phyloP scores from a whole-genome alignment of 257 asterid species.

The Craterostigma plantagineum region DNA sequence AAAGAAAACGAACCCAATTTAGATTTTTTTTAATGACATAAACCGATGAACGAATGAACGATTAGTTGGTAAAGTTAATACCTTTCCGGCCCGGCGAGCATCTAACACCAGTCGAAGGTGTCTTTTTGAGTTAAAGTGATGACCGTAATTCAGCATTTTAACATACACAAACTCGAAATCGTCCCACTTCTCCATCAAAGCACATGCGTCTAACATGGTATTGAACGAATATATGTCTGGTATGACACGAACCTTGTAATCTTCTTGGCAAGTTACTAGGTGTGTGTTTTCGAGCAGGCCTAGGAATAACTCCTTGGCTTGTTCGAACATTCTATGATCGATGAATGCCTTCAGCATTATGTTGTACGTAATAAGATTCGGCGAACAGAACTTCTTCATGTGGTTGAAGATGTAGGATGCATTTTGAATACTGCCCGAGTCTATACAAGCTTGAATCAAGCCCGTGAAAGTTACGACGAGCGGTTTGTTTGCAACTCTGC shows the following conservation, averaged over 20 bases:
- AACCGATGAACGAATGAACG: too few species aligned
- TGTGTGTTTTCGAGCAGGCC: slow-evolving; percentile 34
- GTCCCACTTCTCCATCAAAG: slow-evolving; percentile 52
- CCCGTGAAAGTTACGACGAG: slow-evolving; percentile 97
- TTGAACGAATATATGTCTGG: slow-evolving; percentile 79
- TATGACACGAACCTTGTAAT: slow-evolving; percentile 26
- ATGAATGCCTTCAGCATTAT: slow-evolving; percentile 69
- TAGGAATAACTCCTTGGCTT: slow-evolving; percentile 46
- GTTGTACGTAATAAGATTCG: slow-evolving; percentile 64
- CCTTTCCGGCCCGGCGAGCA: slow-evolving; percentile 75
- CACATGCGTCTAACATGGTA: slow-evolving; percentile 67
- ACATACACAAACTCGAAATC: slow-evolving; percentile 51
- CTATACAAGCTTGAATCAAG: slow-evolving; percentile 67
- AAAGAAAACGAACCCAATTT: not conserved
- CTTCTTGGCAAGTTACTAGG: slow-evolving; percentile 19
- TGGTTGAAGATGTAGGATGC: slow-evolving; percentile 50
- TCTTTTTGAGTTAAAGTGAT: slow-evolving; percentile 65
- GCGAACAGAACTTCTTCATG: slow-evolving; percentile 78
- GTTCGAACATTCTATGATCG: slow-evolving; percentile 52
- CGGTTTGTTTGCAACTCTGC: slow-evolving; percentile 83
- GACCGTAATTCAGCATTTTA: slow-evolving; percentile 59
- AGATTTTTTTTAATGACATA: too few species aligned
- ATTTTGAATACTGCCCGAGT: slow-evolving; percentile 35
- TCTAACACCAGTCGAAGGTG: slow-evolving; percentile 53
- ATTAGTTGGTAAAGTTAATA: slow-evolving; percentile 9